phyloP scores from a whole-genome alignment of 2,329 filamentous ascomycete species.

The Penicillium sp. region DNA sequence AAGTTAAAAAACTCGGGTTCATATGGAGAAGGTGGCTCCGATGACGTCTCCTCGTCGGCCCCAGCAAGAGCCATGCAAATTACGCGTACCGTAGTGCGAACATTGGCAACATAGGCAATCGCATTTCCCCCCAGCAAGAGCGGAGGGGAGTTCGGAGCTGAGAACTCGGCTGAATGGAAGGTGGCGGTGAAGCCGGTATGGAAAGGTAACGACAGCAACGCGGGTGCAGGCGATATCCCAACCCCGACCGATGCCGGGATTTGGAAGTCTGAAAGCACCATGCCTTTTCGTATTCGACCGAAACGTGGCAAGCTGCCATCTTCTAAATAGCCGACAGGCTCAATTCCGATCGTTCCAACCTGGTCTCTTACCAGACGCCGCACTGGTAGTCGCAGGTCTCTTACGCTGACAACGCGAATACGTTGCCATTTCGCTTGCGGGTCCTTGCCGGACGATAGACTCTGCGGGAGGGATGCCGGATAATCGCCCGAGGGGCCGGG shows the following conservation, averaged over 20 bases:
- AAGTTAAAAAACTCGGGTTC: constrained; percentile 49
- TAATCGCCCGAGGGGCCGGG: constrained; percentile 36
- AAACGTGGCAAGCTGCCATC: constrained; percentile 29
- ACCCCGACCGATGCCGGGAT: constrained; percentile 50
- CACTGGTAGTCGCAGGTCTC: constrained; percentile 84
- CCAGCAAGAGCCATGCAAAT: constrained; percentile 53
- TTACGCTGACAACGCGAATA: constrained; percentile 80
- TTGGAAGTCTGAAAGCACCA: constrained; percentile 72
- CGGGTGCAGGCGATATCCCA: constrained; percentile 4
- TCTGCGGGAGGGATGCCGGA: constrained; percentile 35
- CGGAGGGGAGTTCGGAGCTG: constrained; percentile 47
- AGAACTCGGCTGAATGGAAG: constrained; percentile 65
- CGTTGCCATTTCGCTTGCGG: constrained; percentile 74
- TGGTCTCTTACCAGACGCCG: constrained; percentile 75
- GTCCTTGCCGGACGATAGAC: constrained; percentile 41
- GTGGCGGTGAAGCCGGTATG: constrained; percentile 71
- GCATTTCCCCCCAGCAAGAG: constrained; percentile 58
- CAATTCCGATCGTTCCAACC: constrained; percentile 83
- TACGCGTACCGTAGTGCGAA: constrained; percentile 78
- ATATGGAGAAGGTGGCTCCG: constrained; percentile 29
- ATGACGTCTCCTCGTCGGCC: constrained; percentile 26
- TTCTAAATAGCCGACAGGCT: constrained; percentile 36
- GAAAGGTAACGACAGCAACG: constrained; percentile 35
- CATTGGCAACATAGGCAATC: constrained; percentile 84
- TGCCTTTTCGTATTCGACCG: constrained; percentile 69